Evolutionary conservation across 352 stramenopile species (phyloP).

Genomic region (Phytophthora podocarpi): DNA sequence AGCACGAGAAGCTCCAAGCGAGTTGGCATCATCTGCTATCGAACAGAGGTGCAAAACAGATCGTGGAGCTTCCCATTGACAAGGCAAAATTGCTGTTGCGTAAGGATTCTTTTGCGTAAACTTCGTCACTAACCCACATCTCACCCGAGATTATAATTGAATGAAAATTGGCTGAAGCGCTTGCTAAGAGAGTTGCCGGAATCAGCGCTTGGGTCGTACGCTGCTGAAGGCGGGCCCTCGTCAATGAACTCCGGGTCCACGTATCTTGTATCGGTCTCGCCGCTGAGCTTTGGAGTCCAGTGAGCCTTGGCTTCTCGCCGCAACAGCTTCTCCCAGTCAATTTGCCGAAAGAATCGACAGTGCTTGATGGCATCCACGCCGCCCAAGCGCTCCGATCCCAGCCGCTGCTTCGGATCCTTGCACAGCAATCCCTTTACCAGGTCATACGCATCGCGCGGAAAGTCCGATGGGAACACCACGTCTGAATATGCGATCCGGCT

Average conservation of each 20-base stretch:
- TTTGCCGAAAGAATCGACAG: slow-evolving; percentile 71
- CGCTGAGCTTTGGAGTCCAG: slow-evolving; percentile 85
- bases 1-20: no score
- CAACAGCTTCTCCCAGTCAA: slow-evolving; percentile 81
- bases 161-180: slow-evolving; percentile 91
- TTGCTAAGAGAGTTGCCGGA: slow-evolving; percentile 76
- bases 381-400: slow-evolving; percentile 69
- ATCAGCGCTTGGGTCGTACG: slow-evolving; percentile 72
- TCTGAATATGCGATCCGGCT: slow-evolving; percentile 82
- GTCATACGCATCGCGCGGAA: slow-evolving; percentile 76
- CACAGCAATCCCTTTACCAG: slow-evolving; percentile 73
- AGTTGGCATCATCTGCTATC: no score
- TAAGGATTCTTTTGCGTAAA: background rate
- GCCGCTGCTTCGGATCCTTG: slow-evolving; percentile 74
- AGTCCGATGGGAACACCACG: slow-evolving; percentile 76
- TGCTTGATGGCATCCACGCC: slow-evolving; percentile 77
- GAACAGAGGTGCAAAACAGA: background rate
- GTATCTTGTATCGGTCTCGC: slow-evolving; percentile 88
- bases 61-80: background rate
- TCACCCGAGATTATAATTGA: slow-evolving; percentile 83
- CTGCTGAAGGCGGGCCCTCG: slow-evolving; percentile 80
- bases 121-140: slow-evolving; percentile 4
- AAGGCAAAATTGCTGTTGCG: slow-evolving; percentile 17
- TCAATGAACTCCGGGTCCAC: slow-evolving; percentile 90
- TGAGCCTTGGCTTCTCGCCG: slow-evolving; percentile 75